These are phyloP conservation scores for Rhododendron kiyosumense DNA, from an alignment of 148 eudicot genomes.

Conservation along the genomic window DNA sequence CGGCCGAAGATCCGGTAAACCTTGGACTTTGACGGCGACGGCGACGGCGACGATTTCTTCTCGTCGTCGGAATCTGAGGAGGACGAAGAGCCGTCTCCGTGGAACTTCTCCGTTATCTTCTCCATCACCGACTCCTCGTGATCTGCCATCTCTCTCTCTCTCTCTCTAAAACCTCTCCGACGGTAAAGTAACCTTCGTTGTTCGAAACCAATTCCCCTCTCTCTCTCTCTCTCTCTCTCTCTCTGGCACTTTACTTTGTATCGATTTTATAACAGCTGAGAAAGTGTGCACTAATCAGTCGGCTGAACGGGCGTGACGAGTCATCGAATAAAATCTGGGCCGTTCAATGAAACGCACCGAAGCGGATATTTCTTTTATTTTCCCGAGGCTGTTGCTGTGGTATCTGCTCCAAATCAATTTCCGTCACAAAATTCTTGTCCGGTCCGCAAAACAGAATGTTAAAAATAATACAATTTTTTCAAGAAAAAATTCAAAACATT, in stretches of 20 bases:
- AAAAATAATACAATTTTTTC: too few species aligned
- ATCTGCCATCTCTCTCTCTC: conserved; percentile 29
- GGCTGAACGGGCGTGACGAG: background rate
- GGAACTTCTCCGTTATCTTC: conserved; percentile 52
- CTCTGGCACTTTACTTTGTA: background rate
- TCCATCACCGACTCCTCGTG: conserved; percentile 42
- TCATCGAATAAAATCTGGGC: background rate
- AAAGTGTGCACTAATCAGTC: background rate
- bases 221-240: background rate
- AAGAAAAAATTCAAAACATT: too few species aligned
- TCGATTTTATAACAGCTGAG: background rate
- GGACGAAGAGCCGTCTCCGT: conserved; percentile 47
- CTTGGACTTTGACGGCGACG: conserved; percentile 42
- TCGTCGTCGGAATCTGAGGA: conserved; percentile 42
- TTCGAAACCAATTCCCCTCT: background rate
- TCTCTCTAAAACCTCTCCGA: background rate
- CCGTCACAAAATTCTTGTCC: too few species aligned
- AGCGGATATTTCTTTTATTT: background rate
- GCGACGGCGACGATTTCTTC: conserved; percentile 22
- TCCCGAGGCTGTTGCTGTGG: background rate
- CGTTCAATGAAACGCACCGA: background rate
- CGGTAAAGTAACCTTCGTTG: background rate
- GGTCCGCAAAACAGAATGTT: too few species aligned
- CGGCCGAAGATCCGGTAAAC: conserved; percentile 54
- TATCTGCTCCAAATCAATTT: too few species aligned